phyloP scores from a whole-genome alignment of 1,284 basidiomycete species.

The Ganoderma multipileum region DNA sequence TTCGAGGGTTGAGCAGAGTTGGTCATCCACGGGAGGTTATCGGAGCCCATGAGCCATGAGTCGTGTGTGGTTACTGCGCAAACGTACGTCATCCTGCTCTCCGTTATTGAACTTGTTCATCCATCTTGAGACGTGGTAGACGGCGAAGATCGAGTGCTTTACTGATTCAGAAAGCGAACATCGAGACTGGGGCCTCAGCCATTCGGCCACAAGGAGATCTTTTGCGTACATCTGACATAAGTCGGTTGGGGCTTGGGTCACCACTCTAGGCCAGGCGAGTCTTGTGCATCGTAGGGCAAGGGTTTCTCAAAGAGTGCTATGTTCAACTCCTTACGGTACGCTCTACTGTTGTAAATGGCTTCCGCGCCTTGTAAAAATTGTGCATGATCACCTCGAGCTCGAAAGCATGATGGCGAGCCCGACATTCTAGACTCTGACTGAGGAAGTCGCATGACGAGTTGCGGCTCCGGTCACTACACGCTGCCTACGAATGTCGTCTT shows the following conservation, averaged over 20 bases:
- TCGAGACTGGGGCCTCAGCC: neutral
- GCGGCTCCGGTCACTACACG: neutral
- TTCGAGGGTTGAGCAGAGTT: neutral
- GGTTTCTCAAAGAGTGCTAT: neutral
- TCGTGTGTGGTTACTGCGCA: constrained; percentile 1
- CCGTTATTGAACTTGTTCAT: neutral
- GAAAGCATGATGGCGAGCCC: no score
- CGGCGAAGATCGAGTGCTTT: neutral
- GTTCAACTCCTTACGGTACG: neutral
- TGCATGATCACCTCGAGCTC: neutral
- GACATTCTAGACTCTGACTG: neutral
- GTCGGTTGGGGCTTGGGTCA: neutral
- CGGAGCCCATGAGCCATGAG: neutral
- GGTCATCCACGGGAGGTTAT: neutral
- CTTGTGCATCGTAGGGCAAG: neutral
- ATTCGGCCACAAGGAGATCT: neutral
- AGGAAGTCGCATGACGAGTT: neutral
- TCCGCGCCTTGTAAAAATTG: neutral
- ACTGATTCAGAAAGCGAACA: neutral
- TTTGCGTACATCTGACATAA: neutral
- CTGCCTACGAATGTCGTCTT: neutral
- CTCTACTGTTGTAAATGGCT: neutral
- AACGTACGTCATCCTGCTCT: neutral
- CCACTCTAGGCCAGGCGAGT: neutral
- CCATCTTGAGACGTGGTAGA: neutral